A percentile compares a stretch with the other conserved stretches of the same genome.
Conservation (phyloP, 2,329 filamentous ascomycete genomes). For the Colletotrichum camelliae region DNA sequence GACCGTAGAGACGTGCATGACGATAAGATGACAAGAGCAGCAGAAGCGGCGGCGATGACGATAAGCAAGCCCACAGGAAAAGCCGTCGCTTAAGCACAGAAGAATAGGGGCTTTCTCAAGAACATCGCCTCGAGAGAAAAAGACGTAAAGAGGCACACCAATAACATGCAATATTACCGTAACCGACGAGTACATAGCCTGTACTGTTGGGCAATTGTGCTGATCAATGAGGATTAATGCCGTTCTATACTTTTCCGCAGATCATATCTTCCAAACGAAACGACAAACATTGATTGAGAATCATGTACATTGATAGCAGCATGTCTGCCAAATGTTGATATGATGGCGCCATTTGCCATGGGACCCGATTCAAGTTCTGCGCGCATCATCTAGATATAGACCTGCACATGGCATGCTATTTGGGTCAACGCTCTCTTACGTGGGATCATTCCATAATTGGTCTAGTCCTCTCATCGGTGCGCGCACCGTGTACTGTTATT, state of each 20-base stretch:
- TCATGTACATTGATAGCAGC: background rate
- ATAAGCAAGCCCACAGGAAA: no score
- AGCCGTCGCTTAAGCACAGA: background rate
- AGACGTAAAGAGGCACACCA: background rate
- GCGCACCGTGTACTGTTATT: slow-evolving; percentile 30
- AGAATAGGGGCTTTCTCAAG: background rate
- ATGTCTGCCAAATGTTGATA: background rate
- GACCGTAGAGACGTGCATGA: no score
- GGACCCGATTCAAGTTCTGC: background rate
- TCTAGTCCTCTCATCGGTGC: slow-evolving; percentile 42
- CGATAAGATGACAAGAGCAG: no score
- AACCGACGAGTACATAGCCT: background rate
- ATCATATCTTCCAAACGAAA: background rate
- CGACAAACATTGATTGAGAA: background rate
- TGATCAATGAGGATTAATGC: background rate
- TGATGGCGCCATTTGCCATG: background rate
- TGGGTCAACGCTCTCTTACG: background rate
- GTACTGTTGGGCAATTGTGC: background rate
- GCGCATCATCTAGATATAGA: background rate
- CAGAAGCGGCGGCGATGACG: no score
- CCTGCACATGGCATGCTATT: background rate
- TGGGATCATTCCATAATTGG: background rate
- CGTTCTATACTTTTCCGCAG: background rate
- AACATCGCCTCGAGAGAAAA: background rate
- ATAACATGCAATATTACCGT: background rate